A percentile compares a stretch with the other conserved stretches of the same genome.
These are phyloP conservation scores for Capronia coronata DNA, from an alignment of 2,329 filamentous ascomycete species.

Conservation along the genomic window DNA sequence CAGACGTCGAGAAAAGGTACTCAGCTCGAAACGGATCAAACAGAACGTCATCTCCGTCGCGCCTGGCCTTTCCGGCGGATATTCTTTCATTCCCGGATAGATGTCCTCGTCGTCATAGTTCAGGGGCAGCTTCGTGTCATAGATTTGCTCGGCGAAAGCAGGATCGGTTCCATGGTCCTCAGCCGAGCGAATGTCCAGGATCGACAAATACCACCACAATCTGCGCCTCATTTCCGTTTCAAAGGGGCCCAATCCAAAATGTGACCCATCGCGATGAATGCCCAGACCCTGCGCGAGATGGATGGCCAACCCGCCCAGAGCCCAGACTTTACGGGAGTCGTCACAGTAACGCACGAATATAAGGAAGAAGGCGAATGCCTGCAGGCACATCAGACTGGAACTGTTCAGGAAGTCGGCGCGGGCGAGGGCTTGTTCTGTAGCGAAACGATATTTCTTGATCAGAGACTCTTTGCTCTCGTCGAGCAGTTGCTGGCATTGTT, in stretches of 20 bases:
- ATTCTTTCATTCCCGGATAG: conserved; percentile 43
- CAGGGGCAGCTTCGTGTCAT: conserved; percentile 51
- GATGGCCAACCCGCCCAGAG: conserved; percentile 39
- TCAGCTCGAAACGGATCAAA: conserved; percentile 50
- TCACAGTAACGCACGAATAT: conserved; percentile 46
- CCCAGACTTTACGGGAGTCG: conserved; percentile 41
- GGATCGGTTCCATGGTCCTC: conserved; percentile 60
- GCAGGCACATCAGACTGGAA: conserved; percentile 55
- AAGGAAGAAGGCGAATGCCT: conserved; percentile 57
- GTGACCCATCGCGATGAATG: conserved; percentile 43
- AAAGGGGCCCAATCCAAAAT: conserved; percentile 50
- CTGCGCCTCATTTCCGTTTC: conserved; percentile 37
- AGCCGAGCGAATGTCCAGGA: conserved; percentile 54
- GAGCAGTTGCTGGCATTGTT: conserved; percentile 45
- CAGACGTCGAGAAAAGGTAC: conserved; percentile 37
- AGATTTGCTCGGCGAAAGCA: conserved; percentile 52
- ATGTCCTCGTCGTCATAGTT: conserved; percentile 49
- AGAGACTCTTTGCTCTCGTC: conserved; percentile 47
- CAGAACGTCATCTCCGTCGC: conserved; percentile 50
- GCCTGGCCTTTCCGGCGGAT: conserved; percentile 45
- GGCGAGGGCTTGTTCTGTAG: conserved; percentile 57
- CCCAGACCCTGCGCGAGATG: conserved; percentile 36
- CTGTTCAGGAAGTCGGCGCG: conserved; percentile 57
- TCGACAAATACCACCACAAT: conserved; percentile 36
- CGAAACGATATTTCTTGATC: conserved; percentile 55